phyloP scores from a whole-genome alignment of 441 rosid genomes.

The Viola pubescens region DNA sequence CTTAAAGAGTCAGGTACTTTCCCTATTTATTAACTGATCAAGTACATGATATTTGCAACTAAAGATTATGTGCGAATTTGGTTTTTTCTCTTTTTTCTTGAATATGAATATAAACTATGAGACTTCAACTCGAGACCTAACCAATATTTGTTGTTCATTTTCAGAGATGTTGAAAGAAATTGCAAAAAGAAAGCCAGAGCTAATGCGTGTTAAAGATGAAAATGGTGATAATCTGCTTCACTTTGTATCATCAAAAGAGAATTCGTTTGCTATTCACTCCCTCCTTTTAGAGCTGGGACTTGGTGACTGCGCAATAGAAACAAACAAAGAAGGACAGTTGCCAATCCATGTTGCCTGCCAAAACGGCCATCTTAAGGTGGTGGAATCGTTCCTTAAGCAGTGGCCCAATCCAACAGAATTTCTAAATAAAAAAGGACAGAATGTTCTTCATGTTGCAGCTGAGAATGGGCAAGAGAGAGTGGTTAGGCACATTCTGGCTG shows the following conservation, averaged over 20 bases:
- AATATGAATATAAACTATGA: too few relatives aligned
- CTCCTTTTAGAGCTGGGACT: background rate
- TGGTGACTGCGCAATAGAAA: background rate
- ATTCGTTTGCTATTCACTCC: background rate
- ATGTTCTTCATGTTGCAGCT: slow-evolving; percentile 23
- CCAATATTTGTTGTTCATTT: background rate
- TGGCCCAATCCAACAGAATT: slow-evolving; percentile 20
- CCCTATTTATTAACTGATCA: background rate
- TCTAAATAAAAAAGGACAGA: slow-evolving; percentile 13
- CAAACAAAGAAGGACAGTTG: background rate
- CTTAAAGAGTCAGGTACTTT: background rate
- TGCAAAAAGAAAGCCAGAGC: background rate
- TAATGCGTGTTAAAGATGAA: background rate
- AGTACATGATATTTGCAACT: background rate
- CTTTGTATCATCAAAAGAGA: background rate
- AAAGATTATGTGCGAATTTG: background rate
- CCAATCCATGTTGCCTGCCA: slow-evolving; percentile 18
- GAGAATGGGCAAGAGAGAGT: background rate
- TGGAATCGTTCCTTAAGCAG: slow-evolving; percentile 12
- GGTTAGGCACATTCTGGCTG: slow-evolving; percentile 3
- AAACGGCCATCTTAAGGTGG: slow-evolving; percentile 8
- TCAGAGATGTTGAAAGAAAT: background rate
- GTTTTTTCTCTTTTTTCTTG: too few relatives aligned
- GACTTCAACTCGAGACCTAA: too few relatives aligned
- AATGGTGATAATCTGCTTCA: background rate